Evolutionary conservation across 352 stramenopile species (phyloP), one percentile per base, ranked within the genome.

Genomic region (Aphanomyces euteiches): DNA sequence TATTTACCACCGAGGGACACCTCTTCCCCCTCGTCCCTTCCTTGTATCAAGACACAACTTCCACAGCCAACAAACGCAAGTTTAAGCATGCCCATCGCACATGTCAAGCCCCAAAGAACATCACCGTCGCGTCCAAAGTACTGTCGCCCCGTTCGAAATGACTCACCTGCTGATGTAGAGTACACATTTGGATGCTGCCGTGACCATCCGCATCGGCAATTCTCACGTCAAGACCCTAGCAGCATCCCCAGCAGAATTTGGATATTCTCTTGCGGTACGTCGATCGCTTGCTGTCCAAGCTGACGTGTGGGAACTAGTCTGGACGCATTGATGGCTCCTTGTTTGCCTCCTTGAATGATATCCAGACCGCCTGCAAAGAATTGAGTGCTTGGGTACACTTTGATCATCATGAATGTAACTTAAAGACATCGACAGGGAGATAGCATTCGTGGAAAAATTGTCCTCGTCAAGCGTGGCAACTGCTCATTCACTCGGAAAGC

Each of bases 1-100:
- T 95, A 3, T 95, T 93, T 73, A 95, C 81, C 43, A 95, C 85
- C 0, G 87, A 95, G 75, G 87, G 87, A 36, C 87, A 95, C 72
- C 66, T 95, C 19, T 75, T 95, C 12, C 80, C 90, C 64, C 73
- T 92, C 3, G 73, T 89, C 37, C 72, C 78, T 34, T 73, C 78
- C 37, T 74, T 94, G 8, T 94, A 91, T 47, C 61, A 69, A 69
- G 61, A 69, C 48, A 58, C 50, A 3, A 45, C 43, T 17, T 54
- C 78, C 75, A 39, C 53, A 71, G 4, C 41, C 50, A 7, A 65
- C 38, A 45, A 17, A 5, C 7, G 5, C 12, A 34, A 61, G 3
- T 36, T 53, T 8, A 7, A 12, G 5, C 21, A 64, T n/a, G 19
- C 41, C 56, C 41, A 65, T 45, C 50, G 66, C 50, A 45, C 19